Conservation (phyloP, 2,329 filamentous ascomycete genomes). For the Claviceps paspali region DNA sequence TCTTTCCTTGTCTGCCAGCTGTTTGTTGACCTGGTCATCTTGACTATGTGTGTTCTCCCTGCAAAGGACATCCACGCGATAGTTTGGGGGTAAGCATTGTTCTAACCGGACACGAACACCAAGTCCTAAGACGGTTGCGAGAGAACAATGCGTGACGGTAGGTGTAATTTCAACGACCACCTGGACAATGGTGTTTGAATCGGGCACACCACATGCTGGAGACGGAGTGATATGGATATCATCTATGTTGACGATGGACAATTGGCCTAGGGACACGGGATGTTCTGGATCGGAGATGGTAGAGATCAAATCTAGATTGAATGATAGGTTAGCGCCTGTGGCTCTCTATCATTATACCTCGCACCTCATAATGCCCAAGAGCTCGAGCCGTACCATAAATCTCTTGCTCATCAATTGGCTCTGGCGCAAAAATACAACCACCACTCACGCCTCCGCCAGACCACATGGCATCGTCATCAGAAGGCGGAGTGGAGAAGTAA, state of each 20-base stretch:
- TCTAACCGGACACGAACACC: constrained; percentile 85
- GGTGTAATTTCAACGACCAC: constrained; percentile 86
- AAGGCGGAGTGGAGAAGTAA: constrained; percentile 27
- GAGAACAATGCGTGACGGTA: constrained; percentile 90
- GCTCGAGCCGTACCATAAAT: constrained; percentile 56
- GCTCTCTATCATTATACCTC: too few species aligned
- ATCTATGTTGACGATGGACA: constrained; percentile 89
- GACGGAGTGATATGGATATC: constrained; percentile 62
- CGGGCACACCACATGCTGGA: constrained; percentile 22
- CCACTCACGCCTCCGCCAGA: constrained; percentile 24
- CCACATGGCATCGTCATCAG: constrained; percentile 20
- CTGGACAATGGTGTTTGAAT: constrained; percentile 44
- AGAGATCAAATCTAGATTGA: constrained; percentile 63
- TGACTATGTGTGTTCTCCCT: constrained; percentile 94
- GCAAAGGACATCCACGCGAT: constrained; percentile 81
- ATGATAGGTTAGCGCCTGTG: neutral
- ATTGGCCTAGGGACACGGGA: constrained; percentile 78
- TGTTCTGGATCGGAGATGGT: constrained; percentile 95
- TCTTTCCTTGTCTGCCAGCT: constrained; percentile 88
- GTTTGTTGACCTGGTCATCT: constrained; percentile 92
- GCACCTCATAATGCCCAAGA: neutral
- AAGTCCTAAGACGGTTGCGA: constrained; percentile 90
- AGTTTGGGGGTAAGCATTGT: constrained; percentile 79
- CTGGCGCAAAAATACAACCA: constrained; percentile 43
- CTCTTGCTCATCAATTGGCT: constrained; percentile 92